Evolutionary conservation across 257 asterid genomes (phyloP), one percentile per base, ranked within the genome.

Genomic region (Primulina tabacum): DNA sequence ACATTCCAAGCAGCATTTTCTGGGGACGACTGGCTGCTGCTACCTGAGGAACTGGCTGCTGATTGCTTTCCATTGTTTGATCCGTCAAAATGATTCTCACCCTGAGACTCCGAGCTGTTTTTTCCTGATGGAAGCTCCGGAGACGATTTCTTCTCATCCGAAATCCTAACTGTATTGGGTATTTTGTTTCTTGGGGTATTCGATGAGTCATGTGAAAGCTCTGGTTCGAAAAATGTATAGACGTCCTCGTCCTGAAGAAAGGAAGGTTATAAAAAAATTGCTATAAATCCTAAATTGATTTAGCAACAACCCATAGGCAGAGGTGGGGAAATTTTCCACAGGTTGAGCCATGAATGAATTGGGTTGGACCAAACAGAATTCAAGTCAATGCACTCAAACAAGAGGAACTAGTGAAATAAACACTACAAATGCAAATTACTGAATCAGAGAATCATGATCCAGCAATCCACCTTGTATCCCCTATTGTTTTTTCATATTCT

Each of bases 221-320:
- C 97, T 3, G 99, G 99, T 80, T 94, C 99, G 33, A 94, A 94
- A 83, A 91, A 91, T 37, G 90, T 76, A 74, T 83, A 94, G 33
- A 94, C 86, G 61, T 94, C 99, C 81, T 94, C 99, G 52, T 94
- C 99, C 99, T 93, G 80, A 56, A 70, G 64, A 60, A 72, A 67
- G 75, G 11, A 26, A 33, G 14, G 43, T 33, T 43, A 20, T 28
- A 20, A 4, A 40, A 38, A 72, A 26, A 64, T 43, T 24, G 29
- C 52, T 18, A 17, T 9, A 60, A 18, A 32, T 16, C 53, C 50
- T 55, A 32, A 38, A 38, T 4, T 38, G 50, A 38, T 38, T 35
- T 35, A 38, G 50, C 9, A 38, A 10, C 50, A 35, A 35, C 14
- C 50, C 12, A 38, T 10, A 2, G 50, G 50, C 50, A 38, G 14